Evolutionary conservation across 129 eudicot genomes (phyloP).

Genomic region (Chrysanthemum makinoi): DNA sequence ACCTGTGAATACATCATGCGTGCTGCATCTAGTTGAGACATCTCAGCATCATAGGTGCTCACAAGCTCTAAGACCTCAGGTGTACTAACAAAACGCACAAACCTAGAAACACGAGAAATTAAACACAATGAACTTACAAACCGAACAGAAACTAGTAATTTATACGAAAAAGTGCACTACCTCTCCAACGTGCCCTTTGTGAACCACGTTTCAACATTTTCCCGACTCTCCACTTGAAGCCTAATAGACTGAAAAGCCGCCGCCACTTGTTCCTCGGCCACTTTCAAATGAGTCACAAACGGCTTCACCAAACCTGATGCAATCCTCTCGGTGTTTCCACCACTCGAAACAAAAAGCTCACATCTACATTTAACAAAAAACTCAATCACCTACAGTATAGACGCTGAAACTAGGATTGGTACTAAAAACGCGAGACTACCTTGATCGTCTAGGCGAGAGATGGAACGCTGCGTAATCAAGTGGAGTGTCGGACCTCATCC

Average conservation of each 20-base stretch:
- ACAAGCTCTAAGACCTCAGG: conserved; percentile 93
- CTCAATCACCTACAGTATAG: background rate
- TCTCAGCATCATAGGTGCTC: conserved; percentile 83
- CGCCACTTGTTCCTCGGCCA: conserved; percentile 83
- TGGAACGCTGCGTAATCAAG: conserved; percentile 93
- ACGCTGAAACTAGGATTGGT: too few relatives aligned
- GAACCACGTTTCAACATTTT: conserved; percentile 76
- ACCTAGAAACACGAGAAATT: conserved; percentile 44
- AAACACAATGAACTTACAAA: conserved; percentile 5
- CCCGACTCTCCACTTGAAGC: conserved; percentile 64
- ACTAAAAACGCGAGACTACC: conserved; percentile 31
- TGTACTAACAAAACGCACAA: conserved; percentile 96
- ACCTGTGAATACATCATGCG: conserved; percentile 93
- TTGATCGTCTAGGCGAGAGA: conserved; percentile 82
- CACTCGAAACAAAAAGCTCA: conserved; percentile 79
- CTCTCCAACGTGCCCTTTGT: conserved; percentile 98
- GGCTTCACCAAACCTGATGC: conserved; percentile 96
- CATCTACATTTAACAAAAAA: conserved; percentile 47
- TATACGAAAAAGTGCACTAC: conserved; percentile 28
- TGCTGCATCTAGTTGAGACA: conserved; percentile 96
- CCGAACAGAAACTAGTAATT: background rate
- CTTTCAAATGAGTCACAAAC: conserved; percentile 74
- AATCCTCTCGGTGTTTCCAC: conserved; percentile 74
- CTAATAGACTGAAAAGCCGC: conserved; percentile 59
- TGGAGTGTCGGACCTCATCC: conserved; percentile 61